These are phyloP conservation scores for Monilinia polystroma DNA, from an alignment of 2,329 filamentous ascomycete genomes.

Conservation along the genomic window DNA sequence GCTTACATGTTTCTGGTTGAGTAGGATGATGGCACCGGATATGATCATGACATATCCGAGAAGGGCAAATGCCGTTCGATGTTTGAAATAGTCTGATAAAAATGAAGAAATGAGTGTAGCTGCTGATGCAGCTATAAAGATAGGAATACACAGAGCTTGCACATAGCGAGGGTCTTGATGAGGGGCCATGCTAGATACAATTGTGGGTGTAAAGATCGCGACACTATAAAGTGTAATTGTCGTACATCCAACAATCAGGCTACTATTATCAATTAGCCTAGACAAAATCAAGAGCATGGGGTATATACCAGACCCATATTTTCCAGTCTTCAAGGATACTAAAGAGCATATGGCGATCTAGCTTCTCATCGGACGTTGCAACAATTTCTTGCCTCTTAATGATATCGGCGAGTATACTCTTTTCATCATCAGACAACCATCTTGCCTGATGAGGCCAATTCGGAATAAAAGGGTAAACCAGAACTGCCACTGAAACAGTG, in stretches of 20 bases:
- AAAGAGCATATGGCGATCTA: background rate
- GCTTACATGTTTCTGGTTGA: background rate
- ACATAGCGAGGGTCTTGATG: background rate
- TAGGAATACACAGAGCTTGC: background rate
- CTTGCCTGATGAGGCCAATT: background rate
- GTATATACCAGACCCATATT: background rate
- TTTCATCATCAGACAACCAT: background rate
- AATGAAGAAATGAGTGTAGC: too few relatives aligned
- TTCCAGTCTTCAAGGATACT: background rate
- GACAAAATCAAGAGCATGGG: too few relatives aligned
- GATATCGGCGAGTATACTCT: background rate
- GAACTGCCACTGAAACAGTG: background rate
- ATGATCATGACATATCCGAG: too few relatives aligned
- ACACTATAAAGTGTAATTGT: slow-evolving; percentile 5
- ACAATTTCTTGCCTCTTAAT: background rate
- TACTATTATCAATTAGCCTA: background rate
- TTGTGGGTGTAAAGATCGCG: background rate
- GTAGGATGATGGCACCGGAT: background rate
- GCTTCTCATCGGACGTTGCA: background rate
- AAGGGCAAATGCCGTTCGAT: too few relatives aligned
- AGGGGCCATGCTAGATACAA: background rate
- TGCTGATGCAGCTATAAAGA: too few relatives aligned
- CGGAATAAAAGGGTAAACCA: background rate
- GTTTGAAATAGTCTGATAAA: too few relatives aligned
- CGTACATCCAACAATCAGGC: background rate